Evolutionary conservation across 257 asterid genomes (phyloP), one percentile per base, ranked within the genome.

Genomic region (Oldenlandia corymbosa): DNA sequence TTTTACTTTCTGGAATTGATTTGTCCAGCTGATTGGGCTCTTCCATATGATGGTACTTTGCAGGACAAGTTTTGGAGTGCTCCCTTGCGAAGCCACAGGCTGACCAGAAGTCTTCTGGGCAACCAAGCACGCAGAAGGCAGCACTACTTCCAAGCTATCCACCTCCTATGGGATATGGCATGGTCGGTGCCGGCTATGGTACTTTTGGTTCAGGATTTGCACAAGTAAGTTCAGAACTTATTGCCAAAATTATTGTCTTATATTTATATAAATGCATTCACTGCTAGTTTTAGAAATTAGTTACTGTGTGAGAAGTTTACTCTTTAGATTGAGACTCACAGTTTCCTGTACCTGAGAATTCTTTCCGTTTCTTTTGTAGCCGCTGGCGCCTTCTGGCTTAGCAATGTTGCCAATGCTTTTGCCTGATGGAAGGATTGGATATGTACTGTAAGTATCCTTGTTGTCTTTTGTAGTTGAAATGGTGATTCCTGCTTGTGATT

Each of bases 331-430:
- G 58, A 26, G 48, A 48, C 17, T 9, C 2, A 26, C 32, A 32
- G 12, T 56, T 3, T 24, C 32, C 23, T n/a, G 5, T 18, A 9
- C 2, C 55, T 63, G 45, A 62, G 52, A 62, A 7, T 62, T 8
- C 20, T 1, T 8, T 10, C 14, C 26, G 36, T 62, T 26, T 32
- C 23, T 62, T 67, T 65, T 67, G 73, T 87, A 86, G 96, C 88
- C 94, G 31, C 59, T 86, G 62, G 70, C 88, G 10, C 94, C 99
- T 37, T 67, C 69, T 63, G 96, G 99, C 62, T 81, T 93, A 94
- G 92, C 99, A 34, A 93, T 93, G 99, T 83, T 93, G 90, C 97
- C 97, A 10, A 87, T 93, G 99, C 94, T 93, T 73, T 81, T 93
- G 68, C 99, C 99, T 17, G 97, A 93, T 79, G 99, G 99, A 60